phyloP scores from a whole-genome alignment of 1,284 basidiomycete species.

The Pseudozyma tsukubaensis region DNA sequence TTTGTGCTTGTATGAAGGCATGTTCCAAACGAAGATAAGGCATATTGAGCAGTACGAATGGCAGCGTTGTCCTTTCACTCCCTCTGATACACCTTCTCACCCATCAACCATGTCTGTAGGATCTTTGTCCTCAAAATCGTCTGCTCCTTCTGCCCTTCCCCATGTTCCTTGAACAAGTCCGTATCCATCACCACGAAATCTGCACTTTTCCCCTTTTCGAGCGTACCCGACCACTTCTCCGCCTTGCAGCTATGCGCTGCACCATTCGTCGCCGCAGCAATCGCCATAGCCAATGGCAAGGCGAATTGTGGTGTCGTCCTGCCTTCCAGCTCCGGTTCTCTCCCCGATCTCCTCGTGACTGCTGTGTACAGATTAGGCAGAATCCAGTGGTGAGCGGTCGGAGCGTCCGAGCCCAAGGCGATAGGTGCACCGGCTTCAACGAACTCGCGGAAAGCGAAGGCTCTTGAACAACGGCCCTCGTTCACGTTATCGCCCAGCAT shows the following conservation, averaged over 20 bases:
- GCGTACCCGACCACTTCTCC: constrained; percentile 33
- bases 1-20: too few species aligned
- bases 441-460: constrained; percentile 49
- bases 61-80: too few species aligned
- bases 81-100: constrained; percentile 34
- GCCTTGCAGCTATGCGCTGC: constrained; percentile 49
- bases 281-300: constrained; percentile 38
- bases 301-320: constrained; percentile 50
- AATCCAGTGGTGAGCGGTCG: constrained; percentile 42
- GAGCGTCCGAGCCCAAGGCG: constrained; percentile 46
- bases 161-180: constrained; percentile 39
- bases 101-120: constrained; percentile 45
- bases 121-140: constrained; percentile 38
- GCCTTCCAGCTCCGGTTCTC: constrained; percentile 23
- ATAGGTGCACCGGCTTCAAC: constrained; percentile 45
- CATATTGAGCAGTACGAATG: too few species aligned
- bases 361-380: constrained; percentile 50
- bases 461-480: constrained; percentile 39
- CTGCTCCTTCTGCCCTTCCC: constrained; percentile 31
- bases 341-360: constrained; percentile 35
- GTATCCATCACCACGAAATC: constrained; percentile 52
- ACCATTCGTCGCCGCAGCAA: constrained; percentile 43
- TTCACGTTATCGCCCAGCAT: constrained; percentile 36
- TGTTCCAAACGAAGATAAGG: too few species aligned
- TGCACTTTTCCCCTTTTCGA: constrained; percentile 44